Base-by-base conservation (phyloP, 108 stramenopile species). In the Nitzschia palea region DNA sequence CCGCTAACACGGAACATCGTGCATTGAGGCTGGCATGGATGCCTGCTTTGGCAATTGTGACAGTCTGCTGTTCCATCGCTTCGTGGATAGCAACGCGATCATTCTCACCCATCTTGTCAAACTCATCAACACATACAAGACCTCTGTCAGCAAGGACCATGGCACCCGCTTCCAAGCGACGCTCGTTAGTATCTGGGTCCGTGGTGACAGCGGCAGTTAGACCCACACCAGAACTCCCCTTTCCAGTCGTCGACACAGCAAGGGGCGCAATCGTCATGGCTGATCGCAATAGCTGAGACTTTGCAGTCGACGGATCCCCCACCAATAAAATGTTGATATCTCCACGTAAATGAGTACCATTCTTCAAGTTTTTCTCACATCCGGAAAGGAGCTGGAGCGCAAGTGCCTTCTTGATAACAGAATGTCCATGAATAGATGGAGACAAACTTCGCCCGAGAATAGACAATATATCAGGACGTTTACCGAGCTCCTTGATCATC, bases 51-150 rank as follows among this genome's bases (percentile, higher is more conserved):
- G 99, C 98, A 84, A 99, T 99, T 26, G 99, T 99, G 0, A 99
- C 99, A 27, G 99, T 99, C 73, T 99, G 99, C 69, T 99, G 99
- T 84, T 99, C 99, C 99, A 99, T 99, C 0, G 98, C 99, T 78
- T 99, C 98, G 83, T 98, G 98, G 53, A 99, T 98, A 10, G 98
- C 98, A 14, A 98, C 98, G 22, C 97, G 90, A 80, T 97, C 95
- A 33, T 79, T 82, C 60, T 96, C 94, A 27, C 88, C 83, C 97
- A 96, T 95, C 55, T 93, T 91, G 65, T 95, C 89, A 63, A 95
- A 93, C 65, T 99, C 99, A 78, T 99, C 99, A 9, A 99, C 98
- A 71, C 99, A 99, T 9, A 99, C 99, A 20, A 98, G 55, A 18
- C 99, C 99, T 0, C 99, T 71, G 67, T 99, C 99, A 2, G 99